Conservation (phyloP, 345 rosid genomes). For the Luvunga scandens region DNA sequence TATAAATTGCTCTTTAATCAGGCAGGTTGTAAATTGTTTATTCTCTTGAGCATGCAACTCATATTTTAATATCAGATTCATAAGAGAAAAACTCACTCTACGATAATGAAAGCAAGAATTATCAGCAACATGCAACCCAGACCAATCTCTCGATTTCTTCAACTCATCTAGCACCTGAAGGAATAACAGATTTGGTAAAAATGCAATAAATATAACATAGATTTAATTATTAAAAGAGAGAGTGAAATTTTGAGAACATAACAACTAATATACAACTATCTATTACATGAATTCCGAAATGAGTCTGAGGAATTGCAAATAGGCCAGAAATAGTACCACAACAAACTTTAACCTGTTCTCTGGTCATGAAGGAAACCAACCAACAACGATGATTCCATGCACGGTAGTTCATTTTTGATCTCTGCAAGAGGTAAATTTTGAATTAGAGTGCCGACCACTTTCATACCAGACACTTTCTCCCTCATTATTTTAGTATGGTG, state of each 20-base stretch:
- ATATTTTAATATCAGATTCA: neutral
- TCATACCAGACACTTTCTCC: neutral
- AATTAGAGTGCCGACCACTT: conserved; percentile 7
- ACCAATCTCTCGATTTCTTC: conserved; percentile 71
- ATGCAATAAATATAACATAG: conserved; percentile 1
- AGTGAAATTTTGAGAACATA: neutral
- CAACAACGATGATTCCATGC: conserved; percentile 99
- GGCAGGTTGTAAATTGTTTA: neutral
- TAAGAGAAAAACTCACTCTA: conserved; percentile 48
- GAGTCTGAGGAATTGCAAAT: neutral
- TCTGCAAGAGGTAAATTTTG: conserved; percentile 39
- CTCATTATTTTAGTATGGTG: neutral
- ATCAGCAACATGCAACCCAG: conserved; percentile 77
- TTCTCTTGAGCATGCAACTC: neutral
- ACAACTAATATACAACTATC: neutral
- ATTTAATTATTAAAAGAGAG: neutral
- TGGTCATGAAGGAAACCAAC: conserved; percentile 76
- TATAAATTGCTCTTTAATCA: neutral
- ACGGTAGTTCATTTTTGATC: conserved; percentile 93
- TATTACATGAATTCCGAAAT: neutral
- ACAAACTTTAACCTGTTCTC: conserved; percentile 55
- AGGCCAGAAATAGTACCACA: neutral
- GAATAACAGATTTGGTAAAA: conserved; percentile 9
- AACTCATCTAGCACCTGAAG: conserved; percentile 69
- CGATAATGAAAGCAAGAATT: conserved; percentile 91